Base-by-base conservation (phyloP, 176 grass and related monocot species). In the Themeda triandra region DNA sequence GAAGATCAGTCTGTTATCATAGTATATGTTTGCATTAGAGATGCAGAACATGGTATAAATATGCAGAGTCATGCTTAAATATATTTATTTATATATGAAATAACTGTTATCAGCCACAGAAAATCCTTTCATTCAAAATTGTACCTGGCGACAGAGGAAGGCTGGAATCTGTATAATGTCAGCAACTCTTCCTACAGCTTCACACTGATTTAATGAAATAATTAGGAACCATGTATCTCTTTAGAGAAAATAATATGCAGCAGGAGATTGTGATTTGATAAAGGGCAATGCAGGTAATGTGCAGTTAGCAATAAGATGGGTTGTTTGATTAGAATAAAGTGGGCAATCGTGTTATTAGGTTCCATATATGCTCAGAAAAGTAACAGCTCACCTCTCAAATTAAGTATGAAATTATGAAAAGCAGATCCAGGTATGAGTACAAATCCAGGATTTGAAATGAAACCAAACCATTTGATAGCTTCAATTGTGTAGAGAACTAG, bases 91-190 rank as follows among this genome's bases (percentile, higher is more conserved):
- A n/a, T n/a, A n/a, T 46, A 35, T 39, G 31, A 73, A n/a, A 29
- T 15, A 45, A 81, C 1, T 69, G 59, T 23, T 46, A 46, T 82
- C 72, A 48, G 3, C 76, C 19, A 45, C 35, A 25, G 31, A 40
- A 68, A 11, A 48, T 54, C 33, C 29, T 41, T 75, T 42, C 5
- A 24, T 75, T 54, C 45, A 69, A 56, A 63, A 2, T 27, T 75
- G 75, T 89, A 98, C 96, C 96, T 98, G 92, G 40, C 96, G 96
- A 77, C 96, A 98, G 12, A 98, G 91, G 80, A 98, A 98, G 75
- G 96, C 96, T 78, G 96, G 96, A 87, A 98, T 98, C 79, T 98
- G 96, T 87, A 98, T 98, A 84, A 98, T 92, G 78, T 98, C 96
- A 59, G 88, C 96, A 69, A 98, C 96, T 90, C 89, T 88, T 86